A percentile compares a stretch with the other conserved stretches of the same genome.
Evolutionary conservation across 441 rosid species (phyloP).

Genomic region (Manihot esculenta): DNA sequence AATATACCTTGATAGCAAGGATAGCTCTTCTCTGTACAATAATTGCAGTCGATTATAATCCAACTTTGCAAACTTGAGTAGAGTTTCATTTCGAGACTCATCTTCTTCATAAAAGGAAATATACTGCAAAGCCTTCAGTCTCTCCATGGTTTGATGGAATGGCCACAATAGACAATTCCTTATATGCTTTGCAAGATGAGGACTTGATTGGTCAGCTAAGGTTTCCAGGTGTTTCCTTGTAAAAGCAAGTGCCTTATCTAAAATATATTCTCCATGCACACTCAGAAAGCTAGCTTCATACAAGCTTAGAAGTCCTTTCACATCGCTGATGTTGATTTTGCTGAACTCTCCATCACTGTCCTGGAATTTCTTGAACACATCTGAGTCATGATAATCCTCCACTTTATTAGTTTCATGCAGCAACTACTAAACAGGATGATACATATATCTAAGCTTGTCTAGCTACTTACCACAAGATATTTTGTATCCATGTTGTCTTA

Average conservation of each 20-base stretch:
- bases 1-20: conserved; percentile 3
- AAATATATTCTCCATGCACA: conserved; percentile 18
- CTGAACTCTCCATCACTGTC: no score
- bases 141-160: background rate
- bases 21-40: conserved; percentile 14
- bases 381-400: background rate
- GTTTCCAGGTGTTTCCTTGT: background rate
- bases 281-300: conserved; percentile 20
- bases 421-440: no score
- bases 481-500: no score
- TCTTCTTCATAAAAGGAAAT: conserved; percentile 14
- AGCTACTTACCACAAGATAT: no score
- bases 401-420: accelerated
- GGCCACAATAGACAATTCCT: conserved; percentile 2
- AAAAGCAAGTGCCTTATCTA: conserved; percentile 16
- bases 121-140: conserved; percentile 5
- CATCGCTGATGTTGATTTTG: background rate
- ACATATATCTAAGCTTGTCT: no score
- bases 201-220: background rate
- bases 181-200: background rate
- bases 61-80: no score
- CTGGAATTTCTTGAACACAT: no score
- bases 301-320: conserved; percentile 12
- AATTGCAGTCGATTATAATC: no score
- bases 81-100: background rate